Evolutionary conservation across 495 filamentous ascomycete species (phyloP), one percentile per base, ranked within the genome.

Genomic region (Penicillium paradoxum): DNA sequence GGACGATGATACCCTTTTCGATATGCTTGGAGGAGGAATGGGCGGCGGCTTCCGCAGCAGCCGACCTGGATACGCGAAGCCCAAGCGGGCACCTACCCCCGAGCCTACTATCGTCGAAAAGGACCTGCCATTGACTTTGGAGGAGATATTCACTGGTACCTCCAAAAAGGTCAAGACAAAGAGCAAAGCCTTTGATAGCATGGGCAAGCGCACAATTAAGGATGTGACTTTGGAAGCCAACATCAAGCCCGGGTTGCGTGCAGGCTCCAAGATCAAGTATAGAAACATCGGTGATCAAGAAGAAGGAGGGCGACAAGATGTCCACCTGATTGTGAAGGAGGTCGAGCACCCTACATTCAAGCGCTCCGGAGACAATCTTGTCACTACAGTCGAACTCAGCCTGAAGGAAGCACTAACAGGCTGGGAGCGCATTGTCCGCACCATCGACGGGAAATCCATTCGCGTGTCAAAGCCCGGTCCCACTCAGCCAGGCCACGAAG

Each of bases 131-230:
- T 69, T 97, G 34, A 82, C 87, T 13, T 73, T 98, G 21, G 93
- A 97, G 65, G 93, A 98, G 62, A 70, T 97, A 41, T 97, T 79
- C 71, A 79, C 68, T 8, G 93, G 93, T 18, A 82, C 82, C 30
- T 87, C 85, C 13, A 98, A 98, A 81, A 96, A 95, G 77, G 89
- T 98, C 74, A 92, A 89, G 69, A 95, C 96, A 41, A 96, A 96
- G 80, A 84, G 90, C 59, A 97, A 97, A 80, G 88, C 83, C 30
- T 97, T 90, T 60, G 93, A 98, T 69, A 59, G 72, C 4, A 88
- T 79, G 22, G 89, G 90, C 38, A 95, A 91, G 73, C 82, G 87
- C 57, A 91, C 77, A 25, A 86, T 85, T 4, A 86, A 91, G 51
- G 95, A 98, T 53, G 87, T 90, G 53, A 88, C 95, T 8, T 69